Evolutionary conservation across 768 basidiomycete genomes (phyloP).

Genomic region (Russula earlei): DNA sequence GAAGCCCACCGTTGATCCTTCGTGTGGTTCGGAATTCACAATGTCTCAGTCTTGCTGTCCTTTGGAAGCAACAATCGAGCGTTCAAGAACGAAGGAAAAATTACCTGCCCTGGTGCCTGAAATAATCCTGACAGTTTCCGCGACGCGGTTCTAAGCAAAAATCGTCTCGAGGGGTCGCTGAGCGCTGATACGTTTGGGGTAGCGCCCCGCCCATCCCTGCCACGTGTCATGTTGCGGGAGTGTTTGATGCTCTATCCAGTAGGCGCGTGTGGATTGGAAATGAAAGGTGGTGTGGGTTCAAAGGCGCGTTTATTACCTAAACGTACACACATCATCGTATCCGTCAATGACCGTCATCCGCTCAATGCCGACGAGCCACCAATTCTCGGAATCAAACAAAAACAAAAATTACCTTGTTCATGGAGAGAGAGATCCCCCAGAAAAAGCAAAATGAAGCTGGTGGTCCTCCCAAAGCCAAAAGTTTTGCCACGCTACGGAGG

Average conservation of each 20-base stretch:
- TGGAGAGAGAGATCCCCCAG: not conserved
- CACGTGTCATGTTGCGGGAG: slow-evolving; percentile 13
- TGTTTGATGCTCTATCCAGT: not conserved
- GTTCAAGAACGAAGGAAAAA: not conserved
- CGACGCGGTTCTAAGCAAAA: slow-evolving; percentile 4
- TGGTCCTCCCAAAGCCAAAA: not conserved
- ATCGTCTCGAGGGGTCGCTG: slow-evolving; percentile 9
- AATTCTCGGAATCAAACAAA: slow-evolving; percentile 4
- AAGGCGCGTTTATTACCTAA: slow-evolving; percentile 14
- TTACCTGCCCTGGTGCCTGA: slow-evolving; percentile 12
- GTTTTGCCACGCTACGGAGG: not conserved
- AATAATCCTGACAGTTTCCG: slow-evolving; percentile 9
- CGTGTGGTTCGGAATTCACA: not conserved
- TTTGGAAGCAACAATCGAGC: not conserved
- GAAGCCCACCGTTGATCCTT: not conserved
- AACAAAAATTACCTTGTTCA: not conserved
- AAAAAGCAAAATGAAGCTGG: not conserved
- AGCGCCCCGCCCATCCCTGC: slow-evolving; percentile 2
- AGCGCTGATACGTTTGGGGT: slow-evolving; percentile 6
- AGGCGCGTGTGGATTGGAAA: slow-evolving; percentile 9
- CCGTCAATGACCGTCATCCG: not conserved
- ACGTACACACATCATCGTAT: not conserved
- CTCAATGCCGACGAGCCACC: slow-evolving; percentile 4
- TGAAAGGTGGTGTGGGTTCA: slow-evolving; percentile 9
- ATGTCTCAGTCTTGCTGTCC: not conserved